Evolutionary conservation across 1,284 basidiomycete genomes (phyloP).

Genomic region (Mycena citricolor): DNA sequence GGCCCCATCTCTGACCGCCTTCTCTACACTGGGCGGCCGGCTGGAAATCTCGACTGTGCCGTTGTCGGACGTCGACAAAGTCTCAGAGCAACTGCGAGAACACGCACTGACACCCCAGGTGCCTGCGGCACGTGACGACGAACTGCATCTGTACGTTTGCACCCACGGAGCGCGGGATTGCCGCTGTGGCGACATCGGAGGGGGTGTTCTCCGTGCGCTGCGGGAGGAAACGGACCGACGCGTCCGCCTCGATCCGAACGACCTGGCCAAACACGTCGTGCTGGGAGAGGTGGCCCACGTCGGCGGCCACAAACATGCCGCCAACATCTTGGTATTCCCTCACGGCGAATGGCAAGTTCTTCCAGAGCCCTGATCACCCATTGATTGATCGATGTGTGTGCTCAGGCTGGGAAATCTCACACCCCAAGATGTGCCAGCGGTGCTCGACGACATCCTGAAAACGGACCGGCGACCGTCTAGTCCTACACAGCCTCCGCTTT

Average conservation of each 20-base stretch:
- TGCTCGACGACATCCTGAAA: slow-evolving; percentile 52
- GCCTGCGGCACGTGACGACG: slow-evolving; percentile 23
- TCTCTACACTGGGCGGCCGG: slow-evolving; percentile 43
- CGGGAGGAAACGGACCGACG: slow-evolving; percentile 41
- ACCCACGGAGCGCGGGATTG: slow-evolving; percentile 73
- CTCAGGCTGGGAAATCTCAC: slow-evolving; percentile 65
- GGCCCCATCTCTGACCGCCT: slow-evolving; percentile 48
- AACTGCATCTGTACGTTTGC: slow-evolving; percentile 65
- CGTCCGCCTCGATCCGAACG: slow-evolving; percentile 24
- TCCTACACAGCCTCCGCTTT: slow-evolving; percentile 36
- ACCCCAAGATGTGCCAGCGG: slow-evolving; percentile 50
- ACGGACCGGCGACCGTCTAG: slow-evolving; percentile 33
- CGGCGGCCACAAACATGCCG: slow-evolving; percentile 82
- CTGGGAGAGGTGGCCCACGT: slow-evolving; percentile 77
- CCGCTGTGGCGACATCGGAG: slow-evolving; percentile 70
- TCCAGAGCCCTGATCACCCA: slow-evolving; percentile 3
- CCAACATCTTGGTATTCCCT: slow-evolving; percentile 75
- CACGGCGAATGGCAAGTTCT: slow-evolving; percentile 72
- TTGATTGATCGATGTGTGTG: slow-evolving; percentile 21
- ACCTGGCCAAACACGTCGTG: slow-evolving; percentile 33
- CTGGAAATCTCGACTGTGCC: slow-evolving; percentile 50
- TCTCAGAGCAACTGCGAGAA: slow-evolving; percentile 38
- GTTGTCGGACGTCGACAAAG: slow-evolving; percentile 46
- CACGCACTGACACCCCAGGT: slow-evolving; percentile 32
- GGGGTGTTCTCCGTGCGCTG: slow-evolving; percentile 44